phyloP scores from a whole-genome alignment of 495 filamentous ascomycete species.

The Platismatia glauca region DNA sequence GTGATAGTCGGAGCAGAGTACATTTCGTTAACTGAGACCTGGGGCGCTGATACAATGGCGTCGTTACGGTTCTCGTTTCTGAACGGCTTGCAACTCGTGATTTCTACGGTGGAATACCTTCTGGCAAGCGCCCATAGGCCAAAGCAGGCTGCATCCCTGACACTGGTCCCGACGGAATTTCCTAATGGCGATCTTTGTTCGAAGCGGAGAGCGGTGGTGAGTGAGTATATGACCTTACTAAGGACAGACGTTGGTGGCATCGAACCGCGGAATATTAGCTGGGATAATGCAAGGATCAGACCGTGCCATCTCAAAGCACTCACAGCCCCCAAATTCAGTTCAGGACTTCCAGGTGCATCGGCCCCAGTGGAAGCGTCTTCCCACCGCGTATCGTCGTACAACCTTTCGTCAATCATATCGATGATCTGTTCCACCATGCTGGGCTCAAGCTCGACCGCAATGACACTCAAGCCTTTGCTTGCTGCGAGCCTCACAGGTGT shows the following conservation, averaged over 20 bases:
- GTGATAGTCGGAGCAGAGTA: background rate
- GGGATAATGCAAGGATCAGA: slow-evolving; percentile 73
- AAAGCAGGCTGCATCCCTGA: slow-evolving; percentile 94
- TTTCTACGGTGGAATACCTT: slow-evolving; percentile 72
- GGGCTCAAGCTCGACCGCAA: slow-evolving; percentile 65
- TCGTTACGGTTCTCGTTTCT: background rate
- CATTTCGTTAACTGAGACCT: background rate
- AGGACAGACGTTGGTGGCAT: slow-evolving; percentile 60
- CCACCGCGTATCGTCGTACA: slow-evolving; percentile 71
- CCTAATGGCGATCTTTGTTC: slow-evolving; percentile 78
- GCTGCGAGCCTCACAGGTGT: slow-evolving; percentile 83
- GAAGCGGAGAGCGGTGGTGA: slow-evolving; percentile 70
- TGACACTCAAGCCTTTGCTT: slow-evolving; percentile 83
- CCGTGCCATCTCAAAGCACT: slow-evolving; percentile 87
- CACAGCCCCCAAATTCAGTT: slow-evolving; percentile 59
- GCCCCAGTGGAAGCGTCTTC: slow-evolving; percentile 27
- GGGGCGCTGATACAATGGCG: background rate
- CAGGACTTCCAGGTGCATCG: slow-evolving; percentile 13
- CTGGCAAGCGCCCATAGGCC: slow-evolving; percentile 88
- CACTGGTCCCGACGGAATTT: slow-evolving; percentile 75
- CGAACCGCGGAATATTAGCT: slow-evolving; percentile 71
- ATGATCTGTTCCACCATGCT: slow-evolving; percentile 79
- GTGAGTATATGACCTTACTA: slow-evolving; percentile 56
- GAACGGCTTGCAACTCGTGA: slow-evolving; percentile 13
- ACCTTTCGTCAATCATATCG: slow-evolving; percentile 73